Evolutionary conservation across 352 stramenopile species (phyloP).

Genomic region (Peronospora destructor): DNA sequence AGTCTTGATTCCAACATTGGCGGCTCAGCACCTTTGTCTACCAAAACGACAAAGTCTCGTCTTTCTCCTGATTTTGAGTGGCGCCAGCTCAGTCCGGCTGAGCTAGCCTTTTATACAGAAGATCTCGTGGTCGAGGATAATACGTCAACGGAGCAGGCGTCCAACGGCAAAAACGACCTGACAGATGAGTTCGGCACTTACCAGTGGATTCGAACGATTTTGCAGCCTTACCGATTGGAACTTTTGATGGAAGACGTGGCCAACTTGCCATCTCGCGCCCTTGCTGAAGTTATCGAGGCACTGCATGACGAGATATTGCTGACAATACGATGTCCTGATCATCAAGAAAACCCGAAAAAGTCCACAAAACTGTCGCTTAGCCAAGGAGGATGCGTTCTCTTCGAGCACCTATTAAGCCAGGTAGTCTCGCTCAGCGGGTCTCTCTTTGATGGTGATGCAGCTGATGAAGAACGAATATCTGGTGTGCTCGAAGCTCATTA

Average conservation of each 20-base stretch:
- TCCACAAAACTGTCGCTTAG: constrained; percentile 26
- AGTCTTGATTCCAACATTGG: constrained; percentile 48
- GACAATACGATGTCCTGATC: constrained; percentile 26
- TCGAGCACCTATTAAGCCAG: constrained; percentile 55
- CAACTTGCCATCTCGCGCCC: constrained; percentile 34
- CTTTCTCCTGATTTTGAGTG: constrained; percentile 28
- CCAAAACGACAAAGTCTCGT: constrained; percentile 12
- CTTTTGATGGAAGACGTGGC: constrained; percentile 54
- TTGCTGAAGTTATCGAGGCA: constrained; percentile 46
- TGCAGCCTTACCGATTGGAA: constrained; percentile 66
- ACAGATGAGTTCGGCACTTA: constrained; percentile 40
- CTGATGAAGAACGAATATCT: constrained; percentile 44
- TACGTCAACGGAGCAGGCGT: constrained; percentile 11
- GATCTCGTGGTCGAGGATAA: constrained; percentile 41
- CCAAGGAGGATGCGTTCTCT: constrained; percentile 57
- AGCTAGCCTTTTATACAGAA: constrained; percentile 41
- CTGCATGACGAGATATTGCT: constrained; percentile 49
- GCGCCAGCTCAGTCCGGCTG: constrained; percentile 29
- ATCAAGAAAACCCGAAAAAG: constrained; percentile 23
- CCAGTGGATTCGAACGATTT: constrained; percentile 49
- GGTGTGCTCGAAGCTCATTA: constrained; percentile 48
- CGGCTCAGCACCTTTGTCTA: constrained; percentile 12
- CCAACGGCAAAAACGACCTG: constrained; percentile 7
- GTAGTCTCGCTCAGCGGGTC: constrained; percentile 31
- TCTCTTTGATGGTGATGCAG: constrained; percentile 24